Percentiles rank a stretch among this genome's conserved stretches.
phyloP scores from a whole-genome alignment of 371 early-diverging fungal genomes.

The Parasitella parasitica region DNA sequence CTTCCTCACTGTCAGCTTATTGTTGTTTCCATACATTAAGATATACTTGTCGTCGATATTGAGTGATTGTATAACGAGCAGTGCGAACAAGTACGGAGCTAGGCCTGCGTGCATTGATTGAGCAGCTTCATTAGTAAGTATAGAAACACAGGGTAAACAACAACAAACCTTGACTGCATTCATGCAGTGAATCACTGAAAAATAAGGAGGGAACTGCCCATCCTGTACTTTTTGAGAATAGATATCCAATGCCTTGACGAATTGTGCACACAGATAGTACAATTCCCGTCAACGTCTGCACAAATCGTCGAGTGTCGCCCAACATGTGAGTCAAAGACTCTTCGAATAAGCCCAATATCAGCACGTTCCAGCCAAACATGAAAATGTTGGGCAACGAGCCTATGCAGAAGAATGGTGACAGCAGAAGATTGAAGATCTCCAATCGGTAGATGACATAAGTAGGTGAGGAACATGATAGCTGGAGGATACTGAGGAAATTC shows the following conservation, averaged over 20 bases:
- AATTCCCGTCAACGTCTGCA: constrained; percentile 21
- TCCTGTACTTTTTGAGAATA: constrained; percentile 48
- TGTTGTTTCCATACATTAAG: constrained; percentile 24
- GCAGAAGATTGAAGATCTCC: constrained; percentile 22
- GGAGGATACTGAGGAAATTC: constrained; percentile 14
- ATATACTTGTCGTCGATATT: constrained; percentile 40
- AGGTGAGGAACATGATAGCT: constrained; percentile 30
- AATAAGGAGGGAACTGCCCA: constrained; percentile 48
- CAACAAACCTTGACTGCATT: constrained; percentile 49
- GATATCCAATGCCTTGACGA: constrained; percentile 39
- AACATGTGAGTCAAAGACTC: constrained; percentile 31
- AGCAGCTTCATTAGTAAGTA: not conserved
- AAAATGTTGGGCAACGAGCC: constrained; percentile 10
- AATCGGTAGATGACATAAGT: constrained; percentile 24
- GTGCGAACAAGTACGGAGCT: constrained; percentile 45
- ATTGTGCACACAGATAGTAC: constrained; percentile 18
- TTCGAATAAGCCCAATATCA: constrained; percentile 32
- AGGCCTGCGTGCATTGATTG: constrained; percentile 22
- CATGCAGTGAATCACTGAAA: constrained; percentile 49
- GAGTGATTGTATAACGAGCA: constrained; percentile 45
- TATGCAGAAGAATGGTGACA: constrained; percentile 29
- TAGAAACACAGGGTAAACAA: not conserved
- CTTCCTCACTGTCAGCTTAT: constrained; percentile 32
- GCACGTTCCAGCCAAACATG: constrained; percentile 22
- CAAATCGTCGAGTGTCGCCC: constrained; percentile 25